Base-by-base conservation (phyloP, 805 yeast genomes). In the Pichia exigua region DNA sequence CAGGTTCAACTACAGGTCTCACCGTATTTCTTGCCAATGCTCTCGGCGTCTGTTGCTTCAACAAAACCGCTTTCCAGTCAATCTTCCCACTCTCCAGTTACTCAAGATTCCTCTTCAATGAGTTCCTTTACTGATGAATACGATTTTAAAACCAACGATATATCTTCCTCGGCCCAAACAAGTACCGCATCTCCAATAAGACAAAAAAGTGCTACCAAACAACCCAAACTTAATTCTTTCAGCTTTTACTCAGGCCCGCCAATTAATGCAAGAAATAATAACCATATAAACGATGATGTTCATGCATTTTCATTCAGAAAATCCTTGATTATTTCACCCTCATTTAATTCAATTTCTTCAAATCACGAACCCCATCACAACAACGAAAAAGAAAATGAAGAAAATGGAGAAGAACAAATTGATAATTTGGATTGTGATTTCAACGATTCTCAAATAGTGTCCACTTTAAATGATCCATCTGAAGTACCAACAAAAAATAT, bases 101-200 rank as follows among this genome's bases (percentile, higher is more conserved):
- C 49, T n/a, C 49, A 45, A 17, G 49, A 65, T 49, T 61, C 69
- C 4, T 54, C 55, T 21, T 66, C 72, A 18, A 59, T 64, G 60
- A 64, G 62, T 47, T 64, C 70, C 30, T 59, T 60, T 3, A 65
- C 65, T 28, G 70, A 68, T 54, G 73, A 68, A 39, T 66, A 61
- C 22, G 72, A 68, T 50, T 65, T 65, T 54, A 61, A 57, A 46
- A 51, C 57, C 42, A 47, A 62, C 13, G 70, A 66, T 45, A 58
- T 67, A 24, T 67, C 71, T 0, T 67, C 72, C 12, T 69, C 73
- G 21, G 65, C 69, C 45, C 72, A 68, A 54, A 69, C 73, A 3
- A 66, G 70, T 50, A 63, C 70, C 2, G 56, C 62, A 5, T 64
- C 71, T 1, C 63, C 70, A 28, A 38, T 15, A 51, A 51, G 20